A percentile compares a stretch with the other conserved stretches of the same genome.
These are phyloP conservation scores for Phytophthora cryptogea DNA, from an alignment of 352 stramenopile genomes.

Conservation along the genomic window DNA sequence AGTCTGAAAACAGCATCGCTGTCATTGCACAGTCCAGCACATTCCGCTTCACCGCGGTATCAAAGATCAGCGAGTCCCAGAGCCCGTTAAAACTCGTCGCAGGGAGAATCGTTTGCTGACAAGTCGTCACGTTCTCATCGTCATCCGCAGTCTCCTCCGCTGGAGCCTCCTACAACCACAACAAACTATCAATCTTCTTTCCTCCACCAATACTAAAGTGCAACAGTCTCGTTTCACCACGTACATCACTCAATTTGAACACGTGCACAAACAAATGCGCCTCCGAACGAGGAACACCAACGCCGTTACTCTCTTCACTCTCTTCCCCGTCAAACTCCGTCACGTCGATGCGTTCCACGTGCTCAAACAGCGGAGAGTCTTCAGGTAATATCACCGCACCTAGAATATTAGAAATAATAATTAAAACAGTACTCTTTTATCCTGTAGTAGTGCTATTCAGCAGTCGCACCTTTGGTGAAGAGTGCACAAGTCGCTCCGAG, in stretches of 20 bases:
- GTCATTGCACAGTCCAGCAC: slow-evolving; percentile 91
- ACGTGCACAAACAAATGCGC: slow-evolving; percentile 67
- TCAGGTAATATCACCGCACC: slow-evolving; percentile 35
- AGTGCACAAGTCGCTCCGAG: slow-evolving; percentile 29
- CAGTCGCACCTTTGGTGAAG: slow-evolving; percentile 34
- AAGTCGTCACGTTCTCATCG: slow-evolving; percentile 82
- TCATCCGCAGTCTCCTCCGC: slow-evolving; percentile 80
- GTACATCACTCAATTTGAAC: slow-evolving; percentile 74
- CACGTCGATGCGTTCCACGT: slow-evolving; percentile 49
- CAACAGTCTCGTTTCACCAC: slow-evolving; percentile 9
- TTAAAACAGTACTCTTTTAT: not conserved
- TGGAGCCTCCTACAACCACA: slow-evolving; percentile 50
- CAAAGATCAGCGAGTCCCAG: slow-evolving; percentile 89
- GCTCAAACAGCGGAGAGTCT: slow-evolving; percentile 27
- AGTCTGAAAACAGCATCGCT: slow-evolving; percentile 90
- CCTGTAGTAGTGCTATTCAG: not conserved
- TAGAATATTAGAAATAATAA: slow-evolving; percentile 18
- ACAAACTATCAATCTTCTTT: not conserved
- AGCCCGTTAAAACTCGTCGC: slow-evolving; percentile 66
- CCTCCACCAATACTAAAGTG: not conserved
- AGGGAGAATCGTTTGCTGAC: slow-evolving; percentile 76
- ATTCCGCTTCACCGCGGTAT: slow-evolving; percentile 72
- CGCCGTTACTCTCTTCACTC: slow-evolving; percentile 2
- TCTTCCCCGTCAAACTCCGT: slow-evolving; percentile 40
- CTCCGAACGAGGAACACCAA: slow-evolving; percentile 29